Conservation (phyloP, 345 rosid species). For the Heritiera littoralis region DNA sequence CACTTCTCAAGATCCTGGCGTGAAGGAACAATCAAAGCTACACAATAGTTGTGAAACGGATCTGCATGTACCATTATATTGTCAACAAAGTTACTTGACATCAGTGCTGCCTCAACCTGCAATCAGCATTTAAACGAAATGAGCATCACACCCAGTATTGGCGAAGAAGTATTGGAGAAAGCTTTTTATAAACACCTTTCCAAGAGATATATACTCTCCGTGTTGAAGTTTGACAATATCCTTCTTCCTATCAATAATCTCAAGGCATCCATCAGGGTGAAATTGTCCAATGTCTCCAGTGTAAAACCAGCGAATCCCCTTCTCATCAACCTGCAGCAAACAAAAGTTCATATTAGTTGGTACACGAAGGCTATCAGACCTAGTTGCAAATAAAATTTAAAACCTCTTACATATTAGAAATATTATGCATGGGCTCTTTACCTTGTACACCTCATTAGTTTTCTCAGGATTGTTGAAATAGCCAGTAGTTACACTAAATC, state of each 20-base stretch:
- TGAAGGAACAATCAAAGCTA: constrained; percentile 73
- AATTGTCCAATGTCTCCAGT: constrained; percentile 83
- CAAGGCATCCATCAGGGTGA: constrained; percentile 91
- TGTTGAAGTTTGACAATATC: constrained; percentile 96
- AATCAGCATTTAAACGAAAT: constrained; percentile 17
- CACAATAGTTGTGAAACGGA: constrained; percentile 67
- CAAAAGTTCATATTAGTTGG: neutral
- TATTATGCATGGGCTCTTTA: constrained; percentile 22
- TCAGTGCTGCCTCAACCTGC: constrained; percentile 83
- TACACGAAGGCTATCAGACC: neutral
- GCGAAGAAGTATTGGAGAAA: neutral
- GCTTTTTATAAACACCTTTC: constrained; percentile 55
- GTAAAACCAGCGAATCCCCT: constrained; percentile 82
- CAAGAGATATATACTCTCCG: constrained; percentile 87
- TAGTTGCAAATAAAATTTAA: neutral
- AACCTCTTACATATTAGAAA: neutral
- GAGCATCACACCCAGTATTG: neutral
- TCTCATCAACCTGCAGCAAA: constrained; percentile 77
- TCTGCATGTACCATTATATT: constrained; percentile 78
- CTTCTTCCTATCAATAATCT: constrained; percentile 88
- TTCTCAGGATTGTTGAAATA: constrained; percentile 77
- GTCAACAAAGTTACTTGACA: constrained; percentile 58
- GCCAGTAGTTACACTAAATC: constrained; percentile 73
- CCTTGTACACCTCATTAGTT: constrained; percentile 84
- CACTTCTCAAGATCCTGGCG: constrained; percentile 64